Base-by-base conservation (phyloP, 2,329 filamentous ascomycete genomes). In the Blastomyces emzantsi region DNA sequence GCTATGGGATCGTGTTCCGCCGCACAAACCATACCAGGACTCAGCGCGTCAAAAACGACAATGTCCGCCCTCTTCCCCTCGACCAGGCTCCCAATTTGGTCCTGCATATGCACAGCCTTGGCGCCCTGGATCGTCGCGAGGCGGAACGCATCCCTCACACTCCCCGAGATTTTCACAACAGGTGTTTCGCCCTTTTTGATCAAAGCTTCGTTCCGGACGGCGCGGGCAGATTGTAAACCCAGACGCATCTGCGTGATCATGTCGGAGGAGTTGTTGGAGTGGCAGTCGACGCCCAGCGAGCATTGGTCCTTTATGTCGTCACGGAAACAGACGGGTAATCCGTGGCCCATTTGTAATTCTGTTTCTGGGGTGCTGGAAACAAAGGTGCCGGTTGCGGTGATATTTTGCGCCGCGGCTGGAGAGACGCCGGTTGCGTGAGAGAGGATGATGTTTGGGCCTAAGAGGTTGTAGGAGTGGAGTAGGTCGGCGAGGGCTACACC, bases 91-190 rank as follows among this genome's bases (percentile, higher is more conserved):
- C 73, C 73, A 36, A 74, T 51, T 2, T 67, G 43, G 22, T 70
- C 67, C 36, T 68, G 70, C 68, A 72, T 67, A 7, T 63, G 61
- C 15, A 73, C 68, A 1, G 71, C 69, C 5, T 66, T 67, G 0
- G 73, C 72, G 5, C 72, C 72, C n/a, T 72, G 66, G 49, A 73
- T 71, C 3, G 73, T 75, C 0, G 65, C 70, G 17, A 74, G 65
- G 22, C 66, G 66, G 60, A 73, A 71, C 33, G 66, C 69, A 47
- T 73, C 71, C 45, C 70, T 63, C 2, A 73, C 67, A 41, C 61
- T 63, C 1, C 69, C 49, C n/a, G 64, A 65, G 47, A 69, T 52
- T 25, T 62, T 66, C 30, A 61, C 28, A 8, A 60, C 59, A n/a
- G 19, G 63, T 25, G 62, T 67, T 8, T 65, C 62, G 9, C 62